Percentiles rank a stretch among this genome's conserved stretches.
Conservation (phyloP, 2,329 filamentous ascomycete genomes). For the Byssothecium circinans region DNA sequence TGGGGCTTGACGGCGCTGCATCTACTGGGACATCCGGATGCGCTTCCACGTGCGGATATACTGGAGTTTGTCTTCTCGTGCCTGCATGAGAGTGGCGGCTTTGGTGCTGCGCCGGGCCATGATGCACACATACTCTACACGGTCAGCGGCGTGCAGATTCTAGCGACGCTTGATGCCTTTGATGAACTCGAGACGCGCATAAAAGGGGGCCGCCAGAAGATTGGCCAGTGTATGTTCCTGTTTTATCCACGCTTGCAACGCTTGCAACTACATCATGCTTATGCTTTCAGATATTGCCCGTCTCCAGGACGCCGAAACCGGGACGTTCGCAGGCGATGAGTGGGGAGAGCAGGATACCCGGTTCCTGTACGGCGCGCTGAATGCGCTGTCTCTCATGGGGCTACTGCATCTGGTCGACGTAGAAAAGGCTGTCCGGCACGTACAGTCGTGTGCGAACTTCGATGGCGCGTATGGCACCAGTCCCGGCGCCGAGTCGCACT, state of each 20-base stretch:
- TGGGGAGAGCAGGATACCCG: constrained; percentile 97
- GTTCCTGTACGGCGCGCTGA: constrained; percentile 88
- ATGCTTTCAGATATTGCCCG: constrained; percentile 67
- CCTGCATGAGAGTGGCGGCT: constrained; percentile 83
- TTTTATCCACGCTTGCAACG: no score
- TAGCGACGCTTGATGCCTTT: constrained; percentile 82
- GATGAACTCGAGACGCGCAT: constrained; percentile 75
- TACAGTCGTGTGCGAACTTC: constrained; percentile 84
- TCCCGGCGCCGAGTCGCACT: constrained; percentile 90
- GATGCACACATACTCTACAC: constrained; percentile 97
- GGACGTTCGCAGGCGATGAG: constrained; percentile 90
- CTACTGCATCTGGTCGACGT: constrained; percentile 75
- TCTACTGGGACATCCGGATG: constrained; percentile 78
- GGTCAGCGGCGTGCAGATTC: constrained; percentile 89
- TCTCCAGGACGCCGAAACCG: constrained; percentile 77
- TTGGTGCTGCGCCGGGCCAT: constrained; percentile 90
- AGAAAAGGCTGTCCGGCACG: constrained; percentile 74
- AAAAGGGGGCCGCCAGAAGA: constrained; percentile 67
- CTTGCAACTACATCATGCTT: constrained; percentile 18
- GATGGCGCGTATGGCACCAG: constrained; percentile 91
- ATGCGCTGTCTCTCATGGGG: constrained; percentile 81
- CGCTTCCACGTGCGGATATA: constrained; percentile 76
- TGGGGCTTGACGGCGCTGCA: constrained; percentile 92
- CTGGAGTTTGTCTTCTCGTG: constrained; percentile 96
- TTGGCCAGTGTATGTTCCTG: constrained; percentile 74